These are phyloP conservation scores for Lolium rigidum DNA, from an alignment of 176 grass and related monocot genomes.

Conservation along the genomic window DNA sequence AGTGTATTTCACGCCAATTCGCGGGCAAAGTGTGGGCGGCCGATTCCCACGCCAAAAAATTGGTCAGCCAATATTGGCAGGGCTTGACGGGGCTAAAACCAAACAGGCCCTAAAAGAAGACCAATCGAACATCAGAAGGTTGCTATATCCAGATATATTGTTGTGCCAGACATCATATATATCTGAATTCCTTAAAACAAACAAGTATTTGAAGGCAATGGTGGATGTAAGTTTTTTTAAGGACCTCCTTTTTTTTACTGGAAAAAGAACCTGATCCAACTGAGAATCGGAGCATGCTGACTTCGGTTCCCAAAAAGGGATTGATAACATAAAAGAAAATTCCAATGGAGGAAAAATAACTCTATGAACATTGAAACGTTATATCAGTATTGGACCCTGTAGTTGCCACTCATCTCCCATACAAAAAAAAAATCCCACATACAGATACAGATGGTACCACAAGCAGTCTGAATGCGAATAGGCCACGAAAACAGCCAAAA, in stretches of 20 bases:
- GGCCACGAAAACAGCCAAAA: not conserved
- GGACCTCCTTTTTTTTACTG: not conserved
- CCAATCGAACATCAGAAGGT: not conserved
- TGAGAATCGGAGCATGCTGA: not conserved
- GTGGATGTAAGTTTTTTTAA: not conserved
- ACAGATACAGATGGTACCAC: not conserved
- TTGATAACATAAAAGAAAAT: not conserved
- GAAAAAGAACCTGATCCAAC: not conserved
- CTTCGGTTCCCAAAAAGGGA: not conserved
- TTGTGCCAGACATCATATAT: not conserved
- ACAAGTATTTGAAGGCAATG: not conserved
- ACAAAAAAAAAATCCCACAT: not conserved
- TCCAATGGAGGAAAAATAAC: not conserved
- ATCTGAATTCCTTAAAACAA: too few species aligned
- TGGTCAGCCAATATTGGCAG: too few species aligned
- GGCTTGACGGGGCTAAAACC: too few species aligned
- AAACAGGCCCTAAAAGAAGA: not conserved
- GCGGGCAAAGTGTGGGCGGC: too few species aligned
- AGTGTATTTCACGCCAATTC: too few species aligned
- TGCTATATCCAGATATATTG: not conserved
- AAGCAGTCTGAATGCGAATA: not conserved
- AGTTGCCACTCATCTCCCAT: not conserved
- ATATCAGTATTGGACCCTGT: not conserved
- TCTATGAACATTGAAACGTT: not conserved
- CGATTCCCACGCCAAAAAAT: too few species aligned